Conservation (phyloP, 768 basidiomycete genomes). For the Tricholoma sp. region DNA sequence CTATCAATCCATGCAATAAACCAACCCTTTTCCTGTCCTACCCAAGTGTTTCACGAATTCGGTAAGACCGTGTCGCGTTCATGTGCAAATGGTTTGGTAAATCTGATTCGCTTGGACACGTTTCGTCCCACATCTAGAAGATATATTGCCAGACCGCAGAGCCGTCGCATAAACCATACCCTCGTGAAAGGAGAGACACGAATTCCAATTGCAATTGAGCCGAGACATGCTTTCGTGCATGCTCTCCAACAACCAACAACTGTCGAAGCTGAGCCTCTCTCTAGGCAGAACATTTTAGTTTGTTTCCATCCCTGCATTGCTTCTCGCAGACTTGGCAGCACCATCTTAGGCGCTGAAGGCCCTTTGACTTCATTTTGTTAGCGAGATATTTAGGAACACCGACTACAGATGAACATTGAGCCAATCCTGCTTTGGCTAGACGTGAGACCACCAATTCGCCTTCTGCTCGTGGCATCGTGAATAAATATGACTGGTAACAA, state of each 20-base stretch:
- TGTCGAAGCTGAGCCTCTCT: conserved; percentile 91
- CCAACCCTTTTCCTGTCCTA: conserved; percentile 91
- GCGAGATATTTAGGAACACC: conserved; percentile 87
- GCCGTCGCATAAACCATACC: conserved; percentile 36
- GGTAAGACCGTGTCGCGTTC: conserved; percentile 96
- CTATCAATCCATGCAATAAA: conserved; percentile 98
- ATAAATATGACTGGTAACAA: background rate
- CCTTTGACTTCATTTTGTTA: conserved; percentile 98
- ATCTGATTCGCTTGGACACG: conserved; percentile 92
- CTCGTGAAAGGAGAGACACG: conserved; percentile 80
- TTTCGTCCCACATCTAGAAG: conserved; percentile 79
- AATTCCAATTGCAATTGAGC: conserved; percentile 87
- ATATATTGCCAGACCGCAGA: background rate
- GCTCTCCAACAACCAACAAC: conserved; percentile 95
- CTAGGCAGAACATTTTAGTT: conserved; percentile 93
- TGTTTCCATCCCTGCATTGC: conserved; percentile 98
- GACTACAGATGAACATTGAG: conserved; percentile 35
- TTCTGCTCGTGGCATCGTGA: conserved; percentile 81
- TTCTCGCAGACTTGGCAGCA: conserved; percentile 99
- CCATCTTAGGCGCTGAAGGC: conserved; percentile 92
- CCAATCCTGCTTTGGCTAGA: background rate
- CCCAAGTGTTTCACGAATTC: conserved; percentile 93
- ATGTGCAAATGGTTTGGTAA: conserved; percentile 96
- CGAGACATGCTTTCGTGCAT: conserved; percentile 86
- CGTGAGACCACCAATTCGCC: conserved; percentile 32